Evolutionary conservation across 2,329 filamentous ascomycete genomes (phyloP), one percentile per base, ranked within the genome.

Genomic region (Fusarium nurragi): DNA sequence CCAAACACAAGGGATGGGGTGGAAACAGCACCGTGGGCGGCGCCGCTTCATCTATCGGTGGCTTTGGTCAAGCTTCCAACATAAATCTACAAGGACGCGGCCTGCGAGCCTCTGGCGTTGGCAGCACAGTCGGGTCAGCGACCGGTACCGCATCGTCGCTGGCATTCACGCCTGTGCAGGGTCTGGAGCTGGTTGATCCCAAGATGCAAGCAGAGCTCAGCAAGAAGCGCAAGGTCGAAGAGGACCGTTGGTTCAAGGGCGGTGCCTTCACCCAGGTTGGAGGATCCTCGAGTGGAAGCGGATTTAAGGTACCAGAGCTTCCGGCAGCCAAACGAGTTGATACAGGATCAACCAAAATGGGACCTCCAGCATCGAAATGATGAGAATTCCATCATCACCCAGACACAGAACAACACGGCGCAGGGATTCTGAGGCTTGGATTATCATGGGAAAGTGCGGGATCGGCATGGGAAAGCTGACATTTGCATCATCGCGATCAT

Each of bases 1-100:
- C 94, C 76, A 97, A 97, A 81, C 96, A 94, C 79, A 94, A 96
- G 72, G 95, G 95, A 23, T 99, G 95, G 95, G 94, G 94, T 53
- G 88, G 84, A 40, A 84, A 87, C 77, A 89, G 89, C 32, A 83
- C 86, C 5, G 79, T 87, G 46, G 82, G 84, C 61, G 89, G 89
- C 57, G 85, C 88, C 5, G 90, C 91, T n/a, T 93, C 93, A 2
- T 94, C 92, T 25, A 85, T 97, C 55, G 88, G 92, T 56, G 89
- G 89, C 5, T 93, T 96, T 66, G 91, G 90, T 18, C 87, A 88
- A 67, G 80, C 84, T 12, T 85, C 86, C 49, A 85, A 86, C 46
- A 92, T 83, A 78, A 92, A 83, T 71, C 84, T 97, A 18, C 88
- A 91, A 44, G 90, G 90, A 37, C 91, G 90, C 72, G 94, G 94